Percentiles rank a stretch among this genome's conserved stretches.
These are phyloP conservation scores for Phyllosticta citriasiana DNA, from an alignment of 2,329 filamentous ascomycete genomes.

Conservation along the genomic window DNA sequence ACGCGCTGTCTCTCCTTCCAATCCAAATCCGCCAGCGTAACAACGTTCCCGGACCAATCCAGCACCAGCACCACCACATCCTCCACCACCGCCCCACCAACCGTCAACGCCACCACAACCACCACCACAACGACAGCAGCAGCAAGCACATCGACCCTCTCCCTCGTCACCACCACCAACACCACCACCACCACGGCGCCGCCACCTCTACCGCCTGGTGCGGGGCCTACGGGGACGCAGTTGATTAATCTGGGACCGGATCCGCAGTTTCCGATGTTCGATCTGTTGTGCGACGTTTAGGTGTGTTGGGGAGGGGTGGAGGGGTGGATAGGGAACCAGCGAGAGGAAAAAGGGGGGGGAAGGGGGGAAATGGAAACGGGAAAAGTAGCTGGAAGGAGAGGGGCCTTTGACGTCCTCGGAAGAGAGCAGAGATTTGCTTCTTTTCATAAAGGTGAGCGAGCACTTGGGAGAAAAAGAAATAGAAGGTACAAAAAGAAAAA, in stretches of 20 bases:
- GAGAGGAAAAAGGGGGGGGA: no score
- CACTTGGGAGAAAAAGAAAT: no score
- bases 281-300: constrained; percentile 23
- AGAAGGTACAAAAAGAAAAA: no score
- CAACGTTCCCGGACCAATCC: not conserved
- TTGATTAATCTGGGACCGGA: constrained; percentile 27
- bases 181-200: not conserved
- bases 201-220: not conserved
- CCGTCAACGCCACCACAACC: not conserved
- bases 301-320: not conserved
- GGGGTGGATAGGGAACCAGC: no score
- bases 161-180: not conserved
- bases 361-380: no score
- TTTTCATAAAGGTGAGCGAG: no score
- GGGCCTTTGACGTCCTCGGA: no score
- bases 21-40: not conserved
- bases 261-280: constrained; percentile 28
- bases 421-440: no score
- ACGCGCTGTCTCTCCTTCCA: not conserved
- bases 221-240: constrained; percentile 15
- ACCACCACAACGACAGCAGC: not conserved
- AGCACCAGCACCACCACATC: not conserved
- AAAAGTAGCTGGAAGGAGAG: no score
- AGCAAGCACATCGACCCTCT: not conserved
- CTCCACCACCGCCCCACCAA: not conserved